Evolutionary conservation across 2,329 filamentous ascomycete genomes (phyloP).

Genomic region (Penicillium janthinellum): DNA sequence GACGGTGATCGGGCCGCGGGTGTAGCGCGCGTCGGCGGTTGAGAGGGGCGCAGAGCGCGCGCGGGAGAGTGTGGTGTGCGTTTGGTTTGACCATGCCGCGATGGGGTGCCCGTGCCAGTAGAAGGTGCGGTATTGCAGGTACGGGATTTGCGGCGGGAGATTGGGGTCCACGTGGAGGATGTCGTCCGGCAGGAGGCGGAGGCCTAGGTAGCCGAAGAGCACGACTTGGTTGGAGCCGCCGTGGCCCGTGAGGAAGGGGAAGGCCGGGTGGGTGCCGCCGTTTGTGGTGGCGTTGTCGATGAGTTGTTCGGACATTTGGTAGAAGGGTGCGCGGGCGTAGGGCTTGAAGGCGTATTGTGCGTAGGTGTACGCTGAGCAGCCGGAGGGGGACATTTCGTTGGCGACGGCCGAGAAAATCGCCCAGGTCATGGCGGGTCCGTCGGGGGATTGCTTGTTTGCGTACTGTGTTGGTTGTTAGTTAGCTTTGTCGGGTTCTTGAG

Average conservation of each 20-base stretch:
- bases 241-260: conserved; percentile 70
- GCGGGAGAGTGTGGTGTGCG: conserved; percentile 64
- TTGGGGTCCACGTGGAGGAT: conserved; percentile 65
- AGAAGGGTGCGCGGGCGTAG: conserved; percentile 68
- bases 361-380: conserved; percentile 70
- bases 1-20: conserved; percentile 59
- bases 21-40: conserved; percentile 58
- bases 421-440: conserved; percentile 74
- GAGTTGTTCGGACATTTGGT: conserved; percentile 70
- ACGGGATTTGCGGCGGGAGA: conserved; percentile 65
- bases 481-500: not conserved
- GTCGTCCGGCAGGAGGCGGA: conserved; percentile 61
- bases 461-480: conserved; percentile 49
- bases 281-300: conserved; percentile 62
- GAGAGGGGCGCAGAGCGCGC: conserved; percentile 48
- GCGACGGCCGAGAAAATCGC: conserved; percentile 69
- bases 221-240: conserved; percentile 69
- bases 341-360: conserved; percentile 64
- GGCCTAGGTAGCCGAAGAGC: conserved; percentile 68
- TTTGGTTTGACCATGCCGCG: conserved; percentile 62
- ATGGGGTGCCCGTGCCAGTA: conserved; percentile 69
- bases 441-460: conserved; percentile 66
- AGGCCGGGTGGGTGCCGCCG: conserved; percentile 68
- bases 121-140: conserved; percentile 63
- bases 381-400: conserved; percentile 65